Conservation (phyloP, 2,329 filamentous ascomycete species). For the Chaetomium sp. region DNA sequence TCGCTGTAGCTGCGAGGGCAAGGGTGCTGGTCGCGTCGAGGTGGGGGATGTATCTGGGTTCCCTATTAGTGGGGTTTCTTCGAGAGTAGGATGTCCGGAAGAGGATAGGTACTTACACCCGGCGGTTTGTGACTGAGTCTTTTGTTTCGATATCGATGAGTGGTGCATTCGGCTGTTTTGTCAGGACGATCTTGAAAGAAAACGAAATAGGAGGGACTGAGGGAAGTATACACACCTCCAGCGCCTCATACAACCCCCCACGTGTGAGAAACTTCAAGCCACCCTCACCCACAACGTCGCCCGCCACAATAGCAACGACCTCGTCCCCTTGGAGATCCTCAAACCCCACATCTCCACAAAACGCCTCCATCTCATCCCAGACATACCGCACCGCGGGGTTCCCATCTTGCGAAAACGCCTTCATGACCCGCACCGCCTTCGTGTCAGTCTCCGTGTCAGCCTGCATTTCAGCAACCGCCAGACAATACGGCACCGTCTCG, state of each 20-base stretch:
- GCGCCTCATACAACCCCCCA: background rate
- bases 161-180: background rate
- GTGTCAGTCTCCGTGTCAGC: background rate
- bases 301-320: background rate
- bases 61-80: background rate
- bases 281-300: constrained; percentile 4
- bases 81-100: background rate
- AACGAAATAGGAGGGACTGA: background rate
- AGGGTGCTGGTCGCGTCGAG: constrained; percentile 7
- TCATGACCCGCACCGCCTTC: constrained; percentile 8
- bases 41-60: constrained; percentile 13
- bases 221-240: background rate
- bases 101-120: background rate
- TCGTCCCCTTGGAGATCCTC: background rate
- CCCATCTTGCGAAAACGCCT: constrained; percentile 7
- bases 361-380: constrained; percentile 10
- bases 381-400: constrained; percentile 9
- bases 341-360: constrained; percentile 7
- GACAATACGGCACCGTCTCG: constrained; percentile 1
- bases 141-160: background rate
- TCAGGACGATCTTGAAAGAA: background rate
- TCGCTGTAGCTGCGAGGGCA: constrained; percentile 7
- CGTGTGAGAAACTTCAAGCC: background rate
- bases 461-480: constrained; percentile 6
- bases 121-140: background rate